Evolutionary conservation across 306 rosid genomes (phyloP), one percentile per base, ranked within the genome.

Genomic region (Medicago arabica): DNA sequence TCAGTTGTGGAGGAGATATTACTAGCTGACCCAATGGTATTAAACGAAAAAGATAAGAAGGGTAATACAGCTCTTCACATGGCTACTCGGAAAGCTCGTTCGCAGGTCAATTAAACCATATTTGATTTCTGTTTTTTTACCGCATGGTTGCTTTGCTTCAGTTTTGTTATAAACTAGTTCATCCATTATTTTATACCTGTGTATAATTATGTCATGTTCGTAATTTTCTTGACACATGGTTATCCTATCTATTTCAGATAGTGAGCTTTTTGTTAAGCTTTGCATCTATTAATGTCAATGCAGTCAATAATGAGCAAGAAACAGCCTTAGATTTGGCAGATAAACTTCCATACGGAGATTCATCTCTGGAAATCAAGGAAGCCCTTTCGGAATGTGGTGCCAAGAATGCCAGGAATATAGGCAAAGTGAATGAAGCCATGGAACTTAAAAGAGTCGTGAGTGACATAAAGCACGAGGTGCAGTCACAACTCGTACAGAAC

Each of bases 271-370:
- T 94, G 85, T 80, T 94, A 67, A 79, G 23, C 74, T 86, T 75
- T 75, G 70, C 80, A 40, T 83, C 91, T 51, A 47, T 83, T 54
- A 86, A 86, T 51, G 87, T 94, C 72, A 94, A 94, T 36, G 90
- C 88, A n/a, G 86, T 94, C 69, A 94, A 91, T 74, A 86, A 81
- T 67, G 88, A 88, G 63, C 79, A n/a, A 0, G 93, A 94, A 73
- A 91, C 98, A 0, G 98, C 96, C 7, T 85, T 88, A 90, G 98
- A 94, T 84, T 87, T 91, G 86, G 95, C 98, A 8, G 95, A 92
- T 67, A 91, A 90, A 84, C 85, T 94, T 47, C 78, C 16, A 14
- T 94, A 94, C 67, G 87, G 96, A 49, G 93, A 88, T 49, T 39
- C 90, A 23, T 46, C 86, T 74, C 77, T 88, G 57, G 96, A 82